phyloP scores from a whole-genome alignment of 2,329 filamentous ascomycete species.

The Pseudocercospora fijiensis region DNA sequence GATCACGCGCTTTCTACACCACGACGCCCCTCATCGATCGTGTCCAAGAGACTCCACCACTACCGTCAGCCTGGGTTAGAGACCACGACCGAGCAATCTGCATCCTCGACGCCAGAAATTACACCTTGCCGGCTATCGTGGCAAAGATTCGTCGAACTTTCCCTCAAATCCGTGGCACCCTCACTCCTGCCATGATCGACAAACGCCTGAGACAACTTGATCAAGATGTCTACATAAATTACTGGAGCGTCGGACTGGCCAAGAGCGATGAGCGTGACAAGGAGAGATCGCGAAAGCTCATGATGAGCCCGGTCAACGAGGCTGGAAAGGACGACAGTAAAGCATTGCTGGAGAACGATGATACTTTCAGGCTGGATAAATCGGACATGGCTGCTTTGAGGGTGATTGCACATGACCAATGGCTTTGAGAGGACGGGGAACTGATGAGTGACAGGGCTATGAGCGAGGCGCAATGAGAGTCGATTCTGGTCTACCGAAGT shows the following conservation, averaged over 20 bases:
- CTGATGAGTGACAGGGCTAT: background rate
- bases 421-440: background rate
- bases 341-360: background rate
- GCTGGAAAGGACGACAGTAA: conserved; percentile 7
- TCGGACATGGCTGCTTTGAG: conserved; percentile 3
- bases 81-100: conserved; percentile 40
- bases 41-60: conserved; percentile 28
- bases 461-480: background rate
- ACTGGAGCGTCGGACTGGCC: conserved; percentile 27
- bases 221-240: conserved; percentile 37
- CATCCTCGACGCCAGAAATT: conserved; percentile 36
- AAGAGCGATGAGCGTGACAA: conserved; percentile 12
- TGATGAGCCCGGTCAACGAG: background rate
- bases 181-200: conserved; percentile 38
- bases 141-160: conserved; percentile 35
- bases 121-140: conserved; percentile 33
- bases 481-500: background rate
- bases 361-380: background rate
- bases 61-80: conserved; percentile 34
- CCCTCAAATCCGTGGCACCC: conserved; percentile 30
- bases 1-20: conserved; percentile 11
- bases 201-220: conserved; percentile 39
- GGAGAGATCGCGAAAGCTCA: background rate
- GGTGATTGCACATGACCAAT: background rate
- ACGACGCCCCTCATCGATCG: conserved; percentile 27